Conservation (phyloP, 2,329 filamentous ascomycete genomes). For the Verticillium dahliae region DNA sequence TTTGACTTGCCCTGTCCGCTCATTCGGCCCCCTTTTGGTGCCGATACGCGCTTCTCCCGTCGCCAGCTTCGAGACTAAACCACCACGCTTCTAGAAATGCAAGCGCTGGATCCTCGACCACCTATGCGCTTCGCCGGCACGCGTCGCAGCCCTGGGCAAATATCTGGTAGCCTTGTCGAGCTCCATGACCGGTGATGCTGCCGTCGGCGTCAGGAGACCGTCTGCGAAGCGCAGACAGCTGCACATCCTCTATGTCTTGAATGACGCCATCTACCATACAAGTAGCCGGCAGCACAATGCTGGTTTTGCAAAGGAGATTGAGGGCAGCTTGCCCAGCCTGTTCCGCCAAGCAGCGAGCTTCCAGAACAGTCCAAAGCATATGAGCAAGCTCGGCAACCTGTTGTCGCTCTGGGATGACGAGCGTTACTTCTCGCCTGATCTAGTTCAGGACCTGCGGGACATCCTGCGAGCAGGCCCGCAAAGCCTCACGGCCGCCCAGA, state of each 20-base stretch:
- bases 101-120: constrained; percentile 78
- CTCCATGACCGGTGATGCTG: constrained; percentile 33
- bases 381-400: constrained; percentile 56
- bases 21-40: not conserved
- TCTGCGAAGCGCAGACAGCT: constrained; percentile 64
- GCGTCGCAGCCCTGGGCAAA: constrained; percentile 64
- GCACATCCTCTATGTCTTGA: constrained; percentile 71
- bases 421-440: constrained; percentile 49
- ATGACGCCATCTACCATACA: constrained; percentile 69
- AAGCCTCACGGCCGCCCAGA: constrained; percentile 5
- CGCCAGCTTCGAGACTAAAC: constrained; percentile 23
- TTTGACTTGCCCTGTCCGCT: constrained; percentile 45
- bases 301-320: constrained; percentile 48
- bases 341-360: constrained; percentile 50
- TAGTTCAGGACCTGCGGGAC: constrained; percentile 53
- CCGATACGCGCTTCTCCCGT: constrained; percentile 7
- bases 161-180: constrained; percentile 66
- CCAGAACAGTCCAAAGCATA: constrained; percentile 57
- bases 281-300: constrained; percentile 43
- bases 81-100: constrained; percentile 59
- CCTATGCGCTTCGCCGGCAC: constrained; percentile 59
- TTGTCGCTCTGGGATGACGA: constrained; percentile 66
- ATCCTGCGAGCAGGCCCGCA: constrained; percentile 31
- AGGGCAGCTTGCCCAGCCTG: constrained; percentile 56
- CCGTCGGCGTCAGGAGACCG: constrained; percentile 20